Evolutionary conservation across 2,329 filamentous ascomycete species (phyloP).

Genomic region (Aaosphaeria pasadenensis): DNA sequence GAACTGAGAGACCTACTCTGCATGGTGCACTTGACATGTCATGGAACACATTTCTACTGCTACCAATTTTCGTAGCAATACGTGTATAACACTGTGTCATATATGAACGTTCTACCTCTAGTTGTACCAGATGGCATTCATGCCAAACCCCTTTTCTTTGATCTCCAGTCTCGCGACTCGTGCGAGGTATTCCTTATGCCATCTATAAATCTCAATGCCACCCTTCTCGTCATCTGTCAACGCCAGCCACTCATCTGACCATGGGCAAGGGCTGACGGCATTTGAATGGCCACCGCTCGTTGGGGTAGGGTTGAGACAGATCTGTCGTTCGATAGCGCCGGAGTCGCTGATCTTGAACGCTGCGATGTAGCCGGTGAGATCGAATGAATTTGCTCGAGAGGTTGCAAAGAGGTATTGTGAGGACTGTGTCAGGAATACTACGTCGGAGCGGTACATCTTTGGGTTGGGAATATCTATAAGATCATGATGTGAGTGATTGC

Average conservation of each 20-base stretch:
- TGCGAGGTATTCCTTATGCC: conserved; percentile 76
- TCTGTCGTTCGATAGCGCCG: conserved; percentile 72
- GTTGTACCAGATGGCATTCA: conserved; percentile 97
- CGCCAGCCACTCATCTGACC: conserved; percentile 85
- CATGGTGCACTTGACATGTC: neutral
- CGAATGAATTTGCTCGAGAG: conserved; percentile 72
- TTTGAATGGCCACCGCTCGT: conserved; percentile 88
- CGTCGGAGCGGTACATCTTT: conserved; percentile 78
- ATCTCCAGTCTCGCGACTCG: conserved; percentile 75
- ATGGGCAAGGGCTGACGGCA: conserved; percentile 79
- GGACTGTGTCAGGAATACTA: conserved; percentile 69
- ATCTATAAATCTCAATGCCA: conserved; percentile 83
- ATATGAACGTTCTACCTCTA: conserved; percentile 28
- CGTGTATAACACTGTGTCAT: neutral
- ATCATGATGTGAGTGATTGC: neutral
- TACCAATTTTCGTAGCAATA: neutral
- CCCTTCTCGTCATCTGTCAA: conserved; percentile 86
- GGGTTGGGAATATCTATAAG: conserved; percentile 42
- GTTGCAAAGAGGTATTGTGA: conserved; percentile 80
- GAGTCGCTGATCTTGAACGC: conserved; percentile 69
- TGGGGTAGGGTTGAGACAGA: conserved; percentile 78
- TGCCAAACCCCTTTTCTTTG: conserved; percentile 84
- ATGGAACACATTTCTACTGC: neutral
- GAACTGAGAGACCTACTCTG: no score
- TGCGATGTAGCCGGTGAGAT: conserved; percentile 77